Evolutionary conservation across 345 rosid genomes (phyloP), one percentile per base, ranked within the genome.

Genomic region (Salix arbutifolia): DNA sequence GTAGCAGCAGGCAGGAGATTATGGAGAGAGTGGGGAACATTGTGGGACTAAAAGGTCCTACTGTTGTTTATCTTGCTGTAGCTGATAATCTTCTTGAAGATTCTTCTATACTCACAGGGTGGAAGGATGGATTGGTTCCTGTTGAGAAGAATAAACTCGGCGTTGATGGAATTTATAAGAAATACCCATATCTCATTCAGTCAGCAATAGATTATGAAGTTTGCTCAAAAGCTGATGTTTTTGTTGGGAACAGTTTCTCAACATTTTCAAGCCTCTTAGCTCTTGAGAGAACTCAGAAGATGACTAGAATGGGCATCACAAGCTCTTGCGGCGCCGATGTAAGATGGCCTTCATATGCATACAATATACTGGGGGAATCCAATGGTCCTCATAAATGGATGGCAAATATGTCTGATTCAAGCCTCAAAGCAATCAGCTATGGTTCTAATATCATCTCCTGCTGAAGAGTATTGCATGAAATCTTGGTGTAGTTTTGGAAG

Each of bases 181-280:
- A 85, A 85, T 85, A 92, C n/a, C 90, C 98, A 0, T 96, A 96
- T 81, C 89, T 96, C 73, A 90, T 96, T 67, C 91, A 92, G 35
- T 90, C 99, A 0, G 99, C 98, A n/a, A 94, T 96, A 52, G 99
- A 96, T 65, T 96, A 94, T 17, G 99, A 96, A 78, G 99, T 94
- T 65, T 96, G 99, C 84, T 83, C 85, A 28, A 86, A 87, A 84
- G 92, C 99, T 1, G 95, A 94, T 81, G 78, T 92, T 0, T 96
- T 96, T n/a, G 89, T 92, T 13, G 99, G 99, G 14, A 96, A 96
- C 79, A 96, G 97, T 76, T 94, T 91, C 73, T 96, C 99, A 17
- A 96, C 99, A 3, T 96, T 96, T 84, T 94, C 99, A 9, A 91
- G 97, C 85, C 97, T 96, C 33, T 79, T 96, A 50, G 96, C 81